Evolutionary conservation across 495 filamentous ascomycete species (phyloP).

Genomic region (Daldinia loculata): DNA sequence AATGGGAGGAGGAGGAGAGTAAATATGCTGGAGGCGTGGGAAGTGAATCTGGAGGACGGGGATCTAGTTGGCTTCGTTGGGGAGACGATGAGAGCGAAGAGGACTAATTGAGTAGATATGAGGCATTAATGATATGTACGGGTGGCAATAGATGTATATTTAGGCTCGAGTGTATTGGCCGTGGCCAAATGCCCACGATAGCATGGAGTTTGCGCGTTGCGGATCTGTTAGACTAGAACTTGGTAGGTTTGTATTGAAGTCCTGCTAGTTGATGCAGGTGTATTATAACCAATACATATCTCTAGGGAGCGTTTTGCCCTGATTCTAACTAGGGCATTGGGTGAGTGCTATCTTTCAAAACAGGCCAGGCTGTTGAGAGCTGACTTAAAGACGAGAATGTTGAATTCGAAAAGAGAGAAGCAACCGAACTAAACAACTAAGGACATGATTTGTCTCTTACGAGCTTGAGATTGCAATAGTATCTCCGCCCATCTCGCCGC

Average conservation of each 20-base stretch:
- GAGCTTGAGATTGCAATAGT: slow-evolving; percentile 40
- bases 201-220: slow-evolving; percentile 42
- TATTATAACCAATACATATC: slow-evolving; percentile 14
- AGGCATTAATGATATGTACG: slow-evolving; percentile 43
- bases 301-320: slow-evolving; percentile 13
- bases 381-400: slow-evolving; percentile 31
- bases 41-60: slow-evolving; percentile 42
- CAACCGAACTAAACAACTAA: not conserved
- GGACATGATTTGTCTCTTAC: slow-evolving; percentile 1
- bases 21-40: slow-evolving; percentile 66
- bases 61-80: slow-evolving; percentile 44
- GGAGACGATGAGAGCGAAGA: slow-evolving; percentile 42
- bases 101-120: slow-evolving; percentile 16
- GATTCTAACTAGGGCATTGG: slow-evolving; percentile 5
- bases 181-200: slow-evolving; percentile 31
- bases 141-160: slow-evolving; percentile 19
- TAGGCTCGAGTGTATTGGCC: slow-evolving; percentile 14
- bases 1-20: slow-evolving; percentile 77
- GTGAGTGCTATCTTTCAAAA: slow-evolving; percentile 9
- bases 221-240: slow-evolving; percentile 31
- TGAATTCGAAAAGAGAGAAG: slow-evolving; percentile 30
- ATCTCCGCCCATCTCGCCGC: slow-evolving; percentile 65
- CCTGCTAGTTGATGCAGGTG: slow-evolving; percentile 24
- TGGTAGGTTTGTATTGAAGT: slow-evolving; percentile 13
- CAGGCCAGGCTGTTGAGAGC: slow-evolving; percentile 33